phyloP scores from a whole-genome alignment of 2,329 filamentous ascomycete species.

The Exutisphaerella laricina region DNA sequence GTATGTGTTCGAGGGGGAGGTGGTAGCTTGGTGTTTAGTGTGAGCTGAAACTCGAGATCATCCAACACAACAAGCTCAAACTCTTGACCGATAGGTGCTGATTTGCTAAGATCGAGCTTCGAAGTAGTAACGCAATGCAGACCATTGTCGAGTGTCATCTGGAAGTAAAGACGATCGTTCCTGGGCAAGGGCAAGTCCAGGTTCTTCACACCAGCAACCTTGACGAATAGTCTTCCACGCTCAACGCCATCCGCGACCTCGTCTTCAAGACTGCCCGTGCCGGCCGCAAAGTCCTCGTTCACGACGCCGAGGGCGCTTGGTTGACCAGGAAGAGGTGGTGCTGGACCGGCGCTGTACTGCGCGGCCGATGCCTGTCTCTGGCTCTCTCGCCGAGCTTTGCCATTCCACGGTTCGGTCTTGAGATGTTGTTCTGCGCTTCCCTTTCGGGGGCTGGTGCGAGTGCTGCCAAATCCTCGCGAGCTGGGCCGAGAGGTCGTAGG shows the following conservation, averaged over 20 bases:
- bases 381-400: conserved; percentile 64
- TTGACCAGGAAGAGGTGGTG: conserved; percentile 81
- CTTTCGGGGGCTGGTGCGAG: conserved; percentile 62
- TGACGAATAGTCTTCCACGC: conserved; percentile 87
- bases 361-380: conserved; percentile 51
- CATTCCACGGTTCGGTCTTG: conserved; percentile 97
- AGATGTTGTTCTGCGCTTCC: conserved; percentile 77
- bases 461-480: conserved; percentile 47
- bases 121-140: conserved; percentile 96
- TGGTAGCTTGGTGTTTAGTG: conserved; percentile 89
- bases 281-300: conserved; percentile 60
- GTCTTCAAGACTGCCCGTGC: conserved; percentile 44
- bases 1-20: conserved; percentile 38
- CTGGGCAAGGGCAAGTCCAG: conserved; percentile 84
- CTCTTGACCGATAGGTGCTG: conserved; percentile 92
- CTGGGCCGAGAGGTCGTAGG: conserved; percentile 40
- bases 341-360: conserved; percentile 50
- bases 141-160: conserved; percentile 94
- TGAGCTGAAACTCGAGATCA: conserved; percentile 97
- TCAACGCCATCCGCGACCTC: conserved; percentile 70
- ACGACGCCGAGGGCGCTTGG: conserved; percentile 64
- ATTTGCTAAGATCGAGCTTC: conserved; percentile 86
- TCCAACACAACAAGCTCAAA: conserved; percentile 97
- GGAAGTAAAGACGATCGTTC: conserved; percentile 89
- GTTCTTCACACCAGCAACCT: conserved; percentile 97